phyloP scores from a whole-genome alignment of 148 eudicot species.

The Rhododendron simsii region DNA sequence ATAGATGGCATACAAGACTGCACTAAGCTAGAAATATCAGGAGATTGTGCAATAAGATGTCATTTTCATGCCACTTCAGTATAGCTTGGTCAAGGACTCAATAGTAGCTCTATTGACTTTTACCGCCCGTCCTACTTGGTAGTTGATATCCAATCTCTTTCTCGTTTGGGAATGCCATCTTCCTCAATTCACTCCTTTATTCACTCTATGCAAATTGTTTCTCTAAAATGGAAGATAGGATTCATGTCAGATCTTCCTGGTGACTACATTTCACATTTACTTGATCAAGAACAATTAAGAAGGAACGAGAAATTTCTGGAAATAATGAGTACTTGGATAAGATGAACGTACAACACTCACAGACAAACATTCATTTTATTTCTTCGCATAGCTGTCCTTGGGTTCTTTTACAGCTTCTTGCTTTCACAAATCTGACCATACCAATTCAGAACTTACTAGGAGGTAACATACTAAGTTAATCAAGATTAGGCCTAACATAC shows the following conservation, averaged over 20 bases:
- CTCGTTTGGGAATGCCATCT: neutral
- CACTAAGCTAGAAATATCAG: neutral
- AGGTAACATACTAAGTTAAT: neutral
- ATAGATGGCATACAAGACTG: neutral
- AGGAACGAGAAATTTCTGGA: neutral
- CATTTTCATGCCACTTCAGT: neutral
- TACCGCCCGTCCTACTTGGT: neutral
- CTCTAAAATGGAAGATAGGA: neutral
- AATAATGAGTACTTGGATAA: neutral
- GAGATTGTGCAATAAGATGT: neutral
- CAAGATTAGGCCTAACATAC: neutral
- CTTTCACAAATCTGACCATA: neutral
- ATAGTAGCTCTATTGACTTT: neutral
- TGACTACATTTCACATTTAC: neutral
- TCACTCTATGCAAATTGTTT: neutral
- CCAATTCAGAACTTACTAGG: neutral
- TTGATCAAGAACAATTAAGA: neutral
- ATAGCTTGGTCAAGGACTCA: neutral
- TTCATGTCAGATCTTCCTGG: neutral
- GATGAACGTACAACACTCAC: neutral
- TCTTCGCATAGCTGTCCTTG: neutral
- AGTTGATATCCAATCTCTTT: neutral
- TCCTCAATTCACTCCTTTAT: neutral
- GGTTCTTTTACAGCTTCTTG: neutral
- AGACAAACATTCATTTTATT: neutral